phyloP scores from a whole-genome alignment of 306 rosid species.

The Vicia faba region DNA sequence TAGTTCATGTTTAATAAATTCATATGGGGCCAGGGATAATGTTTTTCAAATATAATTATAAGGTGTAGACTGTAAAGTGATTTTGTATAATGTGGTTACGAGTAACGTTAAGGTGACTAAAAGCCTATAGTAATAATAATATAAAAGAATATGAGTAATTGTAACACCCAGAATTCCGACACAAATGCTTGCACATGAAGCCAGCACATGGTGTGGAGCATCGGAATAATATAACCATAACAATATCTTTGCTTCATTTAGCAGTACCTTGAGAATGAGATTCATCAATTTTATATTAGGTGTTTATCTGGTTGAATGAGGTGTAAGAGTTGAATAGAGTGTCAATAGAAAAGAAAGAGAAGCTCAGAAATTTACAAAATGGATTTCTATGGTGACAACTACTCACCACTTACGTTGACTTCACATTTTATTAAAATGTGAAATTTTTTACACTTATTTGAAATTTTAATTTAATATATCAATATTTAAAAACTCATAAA shows the following conservation, averaged over 20 bases:
- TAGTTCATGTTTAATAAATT: background rate
- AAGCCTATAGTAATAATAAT: conserved; percentile 2
- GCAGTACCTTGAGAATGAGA: conserved; percentile 13
- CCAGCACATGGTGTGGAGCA: conserved; percentile 39
- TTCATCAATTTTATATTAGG: conserved; percentile 9
- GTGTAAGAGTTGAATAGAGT: background rate
- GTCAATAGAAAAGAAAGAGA: background rate
- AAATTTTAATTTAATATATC: no score
- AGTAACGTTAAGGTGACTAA: conserved; percentile 19
- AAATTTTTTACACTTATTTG: no score
- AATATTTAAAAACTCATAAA: no score
- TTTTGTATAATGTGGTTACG: conserved; percentile 22
- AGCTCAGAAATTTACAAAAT: background rate
- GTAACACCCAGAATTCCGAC: conserved; percentile 48
- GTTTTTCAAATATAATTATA: conserved; percentile 11
- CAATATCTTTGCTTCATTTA: conserved; percentile 29
- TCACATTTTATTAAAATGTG: no score
- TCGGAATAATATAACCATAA: conserved; percentile 23
- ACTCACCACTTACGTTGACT: no score
- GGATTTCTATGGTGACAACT: no score
- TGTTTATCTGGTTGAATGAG: background rate
- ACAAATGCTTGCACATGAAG: conserved; percentile 49
- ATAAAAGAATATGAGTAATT: background rate
- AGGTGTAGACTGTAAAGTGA: conserved; percentile 27
- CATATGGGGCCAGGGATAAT: background rate